Evolutionary conservation across 169 alveolate species (phyloP), one percentile per base, ranked within the genome.

Genomic region (Theileria annulata): DNA sequence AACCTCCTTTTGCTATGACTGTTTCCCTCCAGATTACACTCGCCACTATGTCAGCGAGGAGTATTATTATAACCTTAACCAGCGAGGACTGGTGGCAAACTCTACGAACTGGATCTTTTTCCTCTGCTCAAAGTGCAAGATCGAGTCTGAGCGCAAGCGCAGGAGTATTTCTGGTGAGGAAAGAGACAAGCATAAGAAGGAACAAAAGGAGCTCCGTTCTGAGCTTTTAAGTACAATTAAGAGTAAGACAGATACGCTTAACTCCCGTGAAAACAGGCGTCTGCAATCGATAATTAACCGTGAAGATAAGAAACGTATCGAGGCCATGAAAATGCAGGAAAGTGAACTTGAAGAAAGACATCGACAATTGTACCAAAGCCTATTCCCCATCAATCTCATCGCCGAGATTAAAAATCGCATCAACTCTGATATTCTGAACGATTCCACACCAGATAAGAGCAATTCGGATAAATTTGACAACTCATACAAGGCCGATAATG

Each of bases 21-120:
- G 98, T 64, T 95, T 95, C 82, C 98, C 98, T 0, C 96, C 96
- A 21, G 96, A 93, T 56, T 93, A 93, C 82, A 86, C 82, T 9
- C 77, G 94, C n/a, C 90, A 90, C 63, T 90, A 90, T 72, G 94
- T 90, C n/a, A 92, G 93, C 37, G 97, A 93, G 70, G 95, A 92
- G 54, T 95, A 92, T 80, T 95, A 92, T 86, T 91, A 91, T 77
- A 90, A 91, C 71, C 87, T 95, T 47, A 86, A 91, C 48, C 95
- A 93, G 78, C 80, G 97, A 30, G 97, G 97, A 28, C 88, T 92
- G 92, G 93, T 82, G 54, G 95, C 94, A 27, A 92, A 93, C 6
- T 85, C 96, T 4, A 92, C 88, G 27, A 93, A 93, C 37, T 93
- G 95, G 96, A 93, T 95, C 28, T 80, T 93, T 71, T 93, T 95